Evolutionary conservation across 306 rosid species (phyloP).

Genomic region (Vigna angularis): DNA sequence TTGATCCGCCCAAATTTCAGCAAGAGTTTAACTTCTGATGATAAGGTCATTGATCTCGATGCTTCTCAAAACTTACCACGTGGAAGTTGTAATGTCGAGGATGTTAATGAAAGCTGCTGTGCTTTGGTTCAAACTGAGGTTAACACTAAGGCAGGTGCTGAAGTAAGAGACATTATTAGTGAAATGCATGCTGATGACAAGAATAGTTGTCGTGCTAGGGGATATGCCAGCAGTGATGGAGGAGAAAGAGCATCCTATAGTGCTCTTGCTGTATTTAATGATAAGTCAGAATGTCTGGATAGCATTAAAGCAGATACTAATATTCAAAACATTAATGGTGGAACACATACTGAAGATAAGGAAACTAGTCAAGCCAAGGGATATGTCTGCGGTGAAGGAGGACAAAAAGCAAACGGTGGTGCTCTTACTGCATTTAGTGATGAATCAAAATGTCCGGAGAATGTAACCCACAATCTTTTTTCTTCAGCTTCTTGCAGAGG

Average conservation of each 20-base stretch:
- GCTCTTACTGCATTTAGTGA: conserved; percentile 30
- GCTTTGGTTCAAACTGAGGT: conserved; percentile 40
- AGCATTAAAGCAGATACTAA: neutral
- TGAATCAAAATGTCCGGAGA: conserved; percentile 40
- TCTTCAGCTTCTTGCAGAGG: conserved; percentile 39
- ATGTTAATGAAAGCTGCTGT: conserved; percentile 38
- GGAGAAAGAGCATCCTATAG: conserved; percentile 27
- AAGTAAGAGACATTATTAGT: conserved; percentile 5
- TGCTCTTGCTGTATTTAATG: conserved; percentile 25
- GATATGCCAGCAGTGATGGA: conserved; percentile 26
- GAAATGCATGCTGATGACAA: conserved; percentile 31
- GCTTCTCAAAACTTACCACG: conserved; percentile 39
- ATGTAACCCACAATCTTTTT: conserved; percentile 29
- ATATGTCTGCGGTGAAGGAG: conserved; percentile 30
- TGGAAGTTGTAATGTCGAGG: conserved; percentile 39
- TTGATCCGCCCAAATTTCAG: conserved; percentile 68
- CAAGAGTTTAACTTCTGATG: conserved; percentile 39
- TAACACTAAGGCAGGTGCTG: conserved; percentile 34
- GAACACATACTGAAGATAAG: conserved; percentile 28
- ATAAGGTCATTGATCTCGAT: conserved; percentile 33
- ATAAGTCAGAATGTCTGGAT: conserved; percentile 26
- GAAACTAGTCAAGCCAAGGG: conserved; percentile 35
- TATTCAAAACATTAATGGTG: neutral
- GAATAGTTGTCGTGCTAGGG: conserved; percentile 35
- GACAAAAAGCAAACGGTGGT: conserved; percentile 20